These are phyloP conservation scores for Cryptococcus amylolentus DNA, from an alignment of 1,284 basidiomycete genomes.

Conservation along the genomic window DNA sequence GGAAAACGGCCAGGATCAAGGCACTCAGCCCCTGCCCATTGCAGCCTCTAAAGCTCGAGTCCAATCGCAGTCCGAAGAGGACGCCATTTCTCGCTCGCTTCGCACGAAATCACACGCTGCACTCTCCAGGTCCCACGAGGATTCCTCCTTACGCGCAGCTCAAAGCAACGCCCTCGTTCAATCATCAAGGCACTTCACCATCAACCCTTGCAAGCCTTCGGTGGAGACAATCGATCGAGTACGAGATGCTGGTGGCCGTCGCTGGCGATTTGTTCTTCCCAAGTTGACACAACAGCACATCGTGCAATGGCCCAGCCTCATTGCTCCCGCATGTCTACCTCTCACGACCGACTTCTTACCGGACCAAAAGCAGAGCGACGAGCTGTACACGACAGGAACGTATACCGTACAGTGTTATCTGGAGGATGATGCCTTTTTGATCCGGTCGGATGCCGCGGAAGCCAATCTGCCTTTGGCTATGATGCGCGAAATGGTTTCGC, in stretches of 20 bases:
- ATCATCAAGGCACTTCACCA: constrained; percentile 34
- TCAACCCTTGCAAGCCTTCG: constrained; percentile 48
- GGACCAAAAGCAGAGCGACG: constrained; percentile 67
- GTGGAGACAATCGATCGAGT: constrained; percentile 15
- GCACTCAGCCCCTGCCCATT: constrained; percentile 40
- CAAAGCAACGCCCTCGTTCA: constrained; percentile 21
- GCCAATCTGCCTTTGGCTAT: constrained; percentile 72
- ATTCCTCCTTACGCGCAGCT: constrained; percentile 33
- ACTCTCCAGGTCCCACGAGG: constrained; percentile 26
- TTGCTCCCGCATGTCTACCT: constrained; percentile 80
- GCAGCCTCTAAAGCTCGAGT: constrained; percentile 10
- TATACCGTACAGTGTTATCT: constrained; percentile 51
- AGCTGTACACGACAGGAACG: constrained; percentile 69
- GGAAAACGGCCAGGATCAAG: constrained; percentile 1
- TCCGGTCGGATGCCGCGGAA: constrained; percentile 48
- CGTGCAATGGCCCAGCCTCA: constrained; percentile 87
- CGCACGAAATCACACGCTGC: constrained; percentile 10
- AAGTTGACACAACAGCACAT: constrained; percentile 67
- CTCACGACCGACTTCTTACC: constrained; percentile 91
- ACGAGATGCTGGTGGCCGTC: constrained; percentile 58
- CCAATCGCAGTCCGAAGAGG: constrained; percentile 21
- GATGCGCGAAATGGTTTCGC: constrained; percentile 89
- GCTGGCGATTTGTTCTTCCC: constrained; percentile 87
- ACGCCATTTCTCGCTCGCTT: constrained; percentile 19
- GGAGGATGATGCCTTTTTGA: constrained; percentile 60